Base-by-base conservation (phyloP, 331 rosid genomes). In the Rhamnella rubrinervis region DNA sequence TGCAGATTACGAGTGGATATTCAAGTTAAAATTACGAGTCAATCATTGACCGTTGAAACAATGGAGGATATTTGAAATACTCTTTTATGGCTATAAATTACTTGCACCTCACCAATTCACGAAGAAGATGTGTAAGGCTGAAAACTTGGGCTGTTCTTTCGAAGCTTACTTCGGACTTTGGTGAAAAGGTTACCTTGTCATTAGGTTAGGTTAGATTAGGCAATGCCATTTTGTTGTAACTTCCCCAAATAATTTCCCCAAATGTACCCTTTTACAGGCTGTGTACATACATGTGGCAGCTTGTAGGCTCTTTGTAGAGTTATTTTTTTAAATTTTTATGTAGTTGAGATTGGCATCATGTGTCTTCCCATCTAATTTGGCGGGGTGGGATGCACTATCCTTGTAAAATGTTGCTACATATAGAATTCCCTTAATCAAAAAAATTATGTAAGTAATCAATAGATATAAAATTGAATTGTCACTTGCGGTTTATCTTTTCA, bases 331-430 rank as follows among this genome's bases (percentile, higher is more conserved):
- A 67, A 46, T 47, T 65, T 17, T 52, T n/a, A n/a, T 72, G 19
- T 55, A 55, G 68, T 67, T 21, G 59, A 52, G 68, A 31, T 7
- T 65, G 68, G 28, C 14, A 50, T 63, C 46, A 60, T 57, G 74
- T 73, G 63, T 78, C 66, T 25, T 69, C 80, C 85, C 84, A 39
- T 55, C 69, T 56, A 77, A 68, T 60, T 58, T 80, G 73, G 55
- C 60, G 66, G 59, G 74, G 53, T 35, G 71, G 69, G 76, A 71
- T 58, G 59, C 77, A 66, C 37, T 62, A 52, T 58, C 61, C 40
- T 67, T 80, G 74, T 75, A 63, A 37, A 44, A 37, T 49, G 20
- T 56, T 70, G 74, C 55, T 61, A 51, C 60, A 46, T 63, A 57
- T 59, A 77, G 40, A 59, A 31, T 35, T 72, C 52, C 56, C 19